These are phyloP conservation scores for Candida ficus DNA, from an alignment of 805 yeast genomes.

Conservation along the genomic window DNA sequence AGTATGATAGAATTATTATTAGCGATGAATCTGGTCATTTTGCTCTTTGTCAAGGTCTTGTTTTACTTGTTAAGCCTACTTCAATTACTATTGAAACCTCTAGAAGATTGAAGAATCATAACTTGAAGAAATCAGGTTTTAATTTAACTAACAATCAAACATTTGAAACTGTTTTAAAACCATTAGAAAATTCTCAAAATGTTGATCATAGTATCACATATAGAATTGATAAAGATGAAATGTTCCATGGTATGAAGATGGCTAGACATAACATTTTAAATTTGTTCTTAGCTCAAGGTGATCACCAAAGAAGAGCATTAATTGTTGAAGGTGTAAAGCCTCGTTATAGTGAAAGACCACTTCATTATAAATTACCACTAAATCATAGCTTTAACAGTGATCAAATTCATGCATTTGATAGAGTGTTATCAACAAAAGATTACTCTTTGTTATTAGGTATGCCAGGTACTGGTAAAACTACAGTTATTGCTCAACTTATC, in stretches of 20 bases:
- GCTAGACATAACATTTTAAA: constrained; percentile 75
- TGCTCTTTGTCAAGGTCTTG: constrained; percentile 60
- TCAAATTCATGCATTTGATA: constrained; percentile 64
- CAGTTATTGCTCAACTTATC: constrained; percentile 77
- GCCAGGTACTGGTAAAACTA: constrained; percentile 98
- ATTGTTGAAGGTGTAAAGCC: constrained; percentile 31
- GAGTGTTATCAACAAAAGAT: constrained; percentile 60
- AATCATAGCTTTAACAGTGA: constrained; percentile 52
- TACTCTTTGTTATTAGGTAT: constrained; percentile 84
- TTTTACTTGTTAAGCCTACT: constrained; percentile 39
- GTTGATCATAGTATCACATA: constrained; percentile 28
- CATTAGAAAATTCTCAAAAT: constrained; percentile 13
- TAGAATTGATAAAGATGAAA: constrained; percentile 77
- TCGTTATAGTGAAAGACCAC: constrained; percentile 20
- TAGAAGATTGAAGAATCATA: constrained; percentile 43
- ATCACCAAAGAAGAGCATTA: constrained; percentile 26
- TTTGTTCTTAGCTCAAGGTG: constrained; percentile 47
- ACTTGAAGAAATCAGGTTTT: constrained; percentile 33
- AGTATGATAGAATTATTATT: constrained; percentile 60
- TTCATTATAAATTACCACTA: constrained; percentile 17
- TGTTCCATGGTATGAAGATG: constrained; percentile 65
- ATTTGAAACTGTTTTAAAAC: constrained; percentile 42
- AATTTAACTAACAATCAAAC: constrained; percentile 41
- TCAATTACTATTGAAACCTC: constrained; percentile 45
- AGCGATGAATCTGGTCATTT: constrained; percentile 82